These are phyloP conservation scores for Paraurostyla sp. DNA, from an alignment of 73 alveolate genomes.

Conservation along the genomic window DNA sequence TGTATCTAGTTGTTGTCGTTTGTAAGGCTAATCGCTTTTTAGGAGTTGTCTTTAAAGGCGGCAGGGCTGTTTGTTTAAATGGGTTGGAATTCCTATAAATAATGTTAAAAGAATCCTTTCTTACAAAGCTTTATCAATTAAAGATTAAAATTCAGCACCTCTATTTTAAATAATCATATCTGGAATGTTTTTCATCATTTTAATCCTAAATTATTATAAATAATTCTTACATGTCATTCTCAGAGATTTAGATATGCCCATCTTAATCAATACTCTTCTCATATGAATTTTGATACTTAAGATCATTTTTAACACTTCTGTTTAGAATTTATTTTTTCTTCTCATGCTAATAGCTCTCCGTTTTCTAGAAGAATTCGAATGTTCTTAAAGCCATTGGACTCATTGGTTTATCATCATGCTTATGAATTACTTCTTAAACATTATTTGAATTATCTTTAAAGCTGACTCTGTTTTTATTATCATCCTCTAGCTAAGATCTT, in stretches of 20 bases:
- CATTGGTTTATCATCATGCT: slow-evolving; percentile 22
- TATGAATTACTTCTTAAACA: background rate
- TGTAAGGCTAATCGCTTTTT: background rate
- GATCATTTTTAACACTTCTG: background rate
- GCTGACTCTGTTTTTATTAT: too few relatives aligned
- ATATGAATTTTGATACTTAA: too few relatives aligned
- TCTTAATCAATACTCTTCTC: background rate
- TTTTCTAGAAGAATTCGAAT: background rate
- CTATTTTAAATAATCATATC: background rate
- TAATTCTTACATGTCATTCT: background rate
- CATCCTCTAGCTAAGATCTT: too few relatives aligned
- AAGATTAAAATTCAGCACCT: background rate
- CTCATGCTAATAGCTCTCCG: background rate
- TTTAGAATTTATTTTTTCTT: background rate
- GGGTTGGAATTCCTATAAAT: background rate
- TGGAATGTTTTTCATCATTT: background rate
- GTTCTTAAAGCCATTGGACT: slow-evolving; percentile 37
- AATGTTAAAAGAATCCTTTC: background rate
- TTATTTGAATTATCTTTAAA: background rate
- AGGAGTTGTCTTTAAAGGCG: background rate
- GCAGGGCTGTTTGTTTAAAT: background rate
- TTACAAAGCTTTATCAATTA: background rate
- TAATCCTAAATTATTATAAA: background rate
- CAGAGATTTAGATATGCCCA: background rate
- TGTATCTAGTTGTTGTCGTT: background rate